These are phyloP conservation scores for Fusarium sp. DNA, from an alignment of 2,329 filamentous ascomycete genomes.

Conservation along the genomic window DNA sequence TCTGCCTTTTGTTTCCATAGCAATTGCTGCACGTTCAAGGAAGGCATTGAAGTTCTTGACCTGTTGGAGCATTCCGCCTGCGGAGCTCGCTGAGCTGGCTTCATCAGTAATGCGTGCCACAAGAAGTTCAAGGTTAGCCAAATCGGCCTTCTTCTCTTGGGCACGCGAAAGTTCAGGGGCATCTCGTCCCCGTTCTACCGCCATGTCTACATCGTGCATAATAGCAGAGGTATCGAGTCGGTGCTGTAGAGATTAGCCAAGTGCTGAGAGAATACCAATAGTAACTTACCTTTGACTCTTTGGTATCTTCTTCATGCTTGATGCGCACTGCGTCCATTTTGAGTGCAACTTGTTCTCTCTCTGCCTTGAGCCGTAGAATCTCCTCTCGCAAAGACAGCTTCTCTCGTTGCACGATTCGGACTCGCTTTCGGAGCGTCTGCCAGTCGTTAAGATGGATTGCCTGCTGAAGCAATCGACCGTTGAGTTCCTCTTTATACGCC, in stretches of 20 bases:
- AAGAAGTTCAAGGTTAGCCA: slow-evolving; percentile 67
- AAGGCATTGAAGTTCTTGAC: slow-evolving; percentile 72
- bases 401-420: slow-evolving; percentile 67
- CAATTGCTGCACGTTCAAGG: slow-evolving; percentile 68
- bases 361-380: slow-evolving; percentile 67
- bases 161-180: slow-evolving; percentile 59
- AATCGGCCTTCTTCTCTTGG: slow-evolving; percentile 61
- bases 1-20: slow-evolving; percentile 60
- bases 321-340: slow-evolving; percentile 72
- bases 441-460: slow-evolving; percentile 70
- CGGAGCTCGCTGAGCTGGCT: slow-evolving; percentile 60
- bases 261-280: rapidly evolving
- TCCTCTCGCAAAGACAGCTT: slow-evolving; percentile 68
- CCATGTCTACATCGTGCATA: slow-evolving; percentile 72
- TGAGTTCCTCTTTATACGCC: slow-evolving; percentile 68
- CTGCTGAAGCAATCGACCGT: slow-evolving; percentile 67
- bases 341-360: slow-evolving; percentile 71
- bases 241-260: slow-evolving; percentile 46
- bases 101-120: slow-evolving; percentile 66
- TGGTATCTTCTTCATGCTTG: slow-evolving; percentile 66
- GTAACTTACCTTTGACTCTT: slow-evolving; percentile 61
- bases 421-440: slow-evolving; percentile 66
- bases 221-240: slow-evolving; percentile 66
- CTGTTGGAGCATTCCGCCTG: slow-evolving; percentile 65
- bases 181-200: slow-evolving; percentile 61